A percentile compares a stretch with the other conserved stretches of the same genome.
These are phyloP conservation scores for Plasmodium gonderi DNA, from an alignment of 169 alveolate species.

Conservation along the genomic window DNA sequence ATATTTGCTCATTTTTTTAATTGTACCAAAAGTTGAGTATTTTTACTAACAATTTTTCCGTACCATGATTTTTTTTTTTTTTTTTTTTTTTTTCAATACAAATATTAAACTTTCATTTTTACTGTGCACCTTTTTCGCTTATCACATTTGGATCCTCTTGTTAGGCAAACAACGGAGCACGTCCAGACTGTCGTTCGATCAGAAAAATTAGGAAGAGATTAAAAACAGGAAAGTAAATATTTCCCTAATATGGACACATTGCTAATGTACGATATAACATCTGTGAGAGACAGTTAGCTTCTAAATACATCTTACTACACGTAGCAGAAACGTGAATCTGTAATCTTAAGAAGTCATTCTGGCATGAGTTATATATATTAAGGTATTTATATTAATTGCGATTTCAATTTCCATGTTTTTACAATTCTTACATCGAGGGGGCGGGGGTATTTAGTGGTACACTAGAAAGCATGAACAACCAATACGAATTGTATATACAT, in stretches of 20 bases:
- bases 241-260: background rate
- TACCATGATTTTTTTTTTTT: background rate
- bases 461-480: no score
- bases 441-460: no score
- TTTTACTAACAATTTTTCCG: background rate
- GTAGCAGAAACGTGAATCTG: background rate
- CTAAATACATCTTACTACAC: background rate
- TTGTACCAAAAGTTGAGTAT: background rate
- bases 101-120: background rate
- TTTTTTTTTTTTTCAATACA: background rate
- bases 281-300: background rate
- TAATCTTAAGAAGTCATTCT: background rate
- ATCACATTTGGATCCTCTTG: background rate
- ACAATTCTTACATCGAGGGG: background rate
- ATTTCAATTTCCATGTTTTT: background rate
- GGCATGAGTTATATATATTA: no score
- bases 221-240: conserved; percentile 63
- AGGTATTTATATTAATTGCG: no score
- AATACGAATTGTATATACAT: background rate
- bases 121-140: background rate
- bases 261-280: background rate
- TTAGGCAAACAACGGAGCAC: conserved; percentile 76
- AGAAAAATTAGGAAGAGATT: conserved; percentile 73
- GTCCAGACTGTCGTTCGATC: conserved; percentile 75
- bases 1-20: background rate